phyloP scores from a whole-genome alignment of 202 grass and related monocot genomes.

The Musa balbisiana region DNA sequence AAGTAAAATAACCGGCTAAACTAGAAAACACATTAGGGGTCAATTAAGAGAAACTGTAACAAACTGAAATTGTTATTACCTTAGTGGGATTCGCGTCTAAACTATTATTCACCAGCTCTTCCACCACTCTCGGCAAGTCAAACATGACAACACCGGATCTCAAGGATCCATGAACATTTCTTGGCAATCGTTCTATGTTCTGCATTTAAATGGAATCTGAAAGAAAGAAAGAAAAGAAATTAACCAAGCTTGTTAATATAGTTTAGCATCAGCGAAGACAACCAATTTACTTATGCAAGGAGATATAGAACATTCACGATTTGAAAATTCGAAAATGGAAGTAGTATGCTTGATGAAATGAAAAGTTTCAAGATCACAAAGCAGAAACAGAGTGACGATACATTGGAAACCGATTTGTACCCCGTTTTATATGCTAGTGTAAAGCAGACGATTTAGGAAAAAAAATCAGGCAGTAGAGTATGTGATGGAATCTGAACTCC shows the following conservation, averaged over 20 bases:
- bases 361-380: background rate
- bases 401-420: too few relatives aligned
- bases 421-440: too few relatives aligned
- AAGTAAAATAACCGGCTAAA: background rate
- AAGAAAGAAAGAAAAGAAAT: background rate
- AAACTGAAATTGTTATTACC: slow-evolving; percentile 13
- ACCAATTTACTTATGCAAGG: background rate
- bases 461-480: too few relatives aligned
- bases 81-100: slow-evolving; percentile 67
- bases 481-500: too few relatives aligned
- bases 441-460: too few relatives aligned
- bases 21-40: background rate
- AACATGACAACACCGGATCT: slow-evolving; percentile 60
- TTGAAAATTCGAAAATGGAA: background rate
- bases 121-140: slow-evolving; percentile 71
- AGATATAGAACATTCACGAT: background rate
- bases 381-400: too few relatives aligned
- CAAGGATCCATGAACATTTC: slow-evolving; percentile 49
- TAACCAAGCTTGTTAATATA: background rate
- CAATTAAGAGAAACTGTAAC: background rate
- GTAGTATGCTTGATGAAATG: background rate
- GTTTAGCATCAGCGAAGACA: background rate
- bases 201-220: slow-evolving; percentile 39
- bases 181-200: slow-evolving; percentile 53
- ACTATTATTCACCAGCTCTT: slow-evolving; percentile 87